Conservation (phyloP, 352 stramenopile genomes). For the Thraustotheca clavata region DNA sequence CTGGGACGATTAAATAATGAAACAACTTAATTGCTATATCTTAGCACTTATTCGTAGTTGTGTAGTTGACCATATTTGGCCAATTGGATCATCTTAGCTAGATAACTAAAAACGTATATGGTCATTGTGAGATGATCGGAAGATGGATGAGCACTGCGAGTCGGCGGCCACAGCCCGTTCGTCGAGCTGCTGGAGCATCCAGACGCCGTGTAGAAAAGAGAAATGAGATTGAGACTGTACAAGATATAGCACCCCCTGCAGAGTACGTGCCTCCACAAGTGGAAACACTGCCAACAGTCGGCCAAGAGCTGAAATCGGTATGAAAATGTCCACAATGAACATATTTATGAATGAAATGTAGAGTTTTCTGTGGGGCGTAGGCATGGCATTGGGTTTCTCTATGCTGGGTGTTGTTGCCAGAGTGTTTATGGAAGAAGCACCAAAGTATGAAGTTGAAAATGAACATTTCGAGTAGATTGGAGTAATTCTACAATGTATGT, state of each 20-base stretch:
- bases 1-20: slow-evolving; percentile 73
- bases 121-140: not conserved
- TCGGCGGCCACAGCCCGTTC: not conserved
- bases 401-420: slow-evolving; percentile 59
- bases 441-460: not conserved
- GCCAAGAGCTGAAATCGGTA: slow-evolving; percentile 20
- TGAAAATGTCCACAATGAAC: not conserved
- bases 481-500: too few species aligned
- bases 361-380: slow-evolving; percentile 72
- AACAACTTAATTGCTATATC: not conserved
- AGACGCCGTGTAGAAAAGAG: slow-evolving; percentile 2
- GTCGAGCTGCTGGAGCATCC: not conserved
- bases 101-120: too few species aligned
- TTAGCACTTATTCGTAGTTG: too few species aligned
- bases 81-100: too few species aligned
- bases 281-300: not conserved
- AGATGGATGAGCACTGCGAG: not conserved
- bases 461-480: too few species aligned
- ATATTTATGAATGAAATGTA: slow-evolving; percentile 18
- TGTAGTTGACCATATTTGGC: too few species aligned
- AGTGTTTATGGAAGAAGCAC: slow-evolving; percentile 17
- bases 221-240: not conserved
- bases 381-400: slow-evolving; percentile 67
- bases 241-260: not conserved
- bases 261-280: not conserved